phyloP scores from a whole-genome alignment of 371 early-diverging fungal genomes.

The Mucor velutinosus region DNA sequence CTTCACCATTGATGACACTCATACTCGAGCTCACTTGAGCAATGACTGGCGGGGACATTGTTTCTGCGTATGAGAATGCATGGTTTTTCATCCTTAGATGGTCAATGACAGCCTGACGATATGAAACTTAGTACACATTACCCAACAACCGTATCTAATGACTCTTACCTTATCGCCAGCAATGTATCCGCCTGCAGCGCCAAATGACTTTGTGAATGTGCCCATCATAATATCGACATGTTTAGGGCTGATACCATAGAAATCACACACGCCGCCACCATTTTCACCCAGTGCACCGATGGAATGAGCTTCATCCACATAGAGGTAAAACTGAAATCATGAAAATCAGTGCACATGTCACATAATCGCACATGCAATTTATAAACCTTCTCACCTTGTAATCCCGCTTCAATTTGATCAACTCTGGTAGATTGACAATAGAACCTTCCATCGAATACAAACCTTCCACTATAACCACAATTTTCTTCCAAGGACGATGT shows the following conservation, averaged over 20 bases:
- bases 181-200: conserved; percentile 98
- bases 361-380: neutral
- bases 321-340: conserved; percentile 85
- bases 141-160: conserved; percentile 19
- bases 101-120: conserved; percentile 69
- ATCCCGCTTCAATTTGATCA: conserved; percentile 91
- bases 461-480: conserved; percentile 98
- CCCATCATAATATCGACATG: conserved; percentile 99
- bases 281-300: conserved; percentile 96
- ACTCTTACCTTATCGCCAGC: conserved; percentile 61
- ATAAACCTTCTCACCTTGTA: conserved; percentile 72
- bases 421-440: conserved; percentile 86
- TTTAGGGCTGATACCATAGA: conserved; percentile 84
- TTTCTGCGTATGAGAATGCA: conserved; percentile 91
- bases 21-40: conserved; percentile 93
- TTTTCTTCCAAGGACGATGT: conserved; percentile 99
- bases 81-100: conserved; percentile 83
- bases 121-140: neutral
- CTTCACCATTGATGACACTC: conserved; percentile 69
- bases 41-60: conserved; percentile 90
- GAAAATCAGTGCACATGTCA: neutral
- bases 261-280: conserved; percentile 98
- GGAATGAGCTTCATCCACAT: conserved; percentile 99
- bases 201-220: conserved; percentile 99
- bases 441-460: conserved; percentile 99